Evolutionary conservation across 2,329 filamentous ascomycete species (phyloP).

Genomic region (Amesomyces nigricolor): DNA sequence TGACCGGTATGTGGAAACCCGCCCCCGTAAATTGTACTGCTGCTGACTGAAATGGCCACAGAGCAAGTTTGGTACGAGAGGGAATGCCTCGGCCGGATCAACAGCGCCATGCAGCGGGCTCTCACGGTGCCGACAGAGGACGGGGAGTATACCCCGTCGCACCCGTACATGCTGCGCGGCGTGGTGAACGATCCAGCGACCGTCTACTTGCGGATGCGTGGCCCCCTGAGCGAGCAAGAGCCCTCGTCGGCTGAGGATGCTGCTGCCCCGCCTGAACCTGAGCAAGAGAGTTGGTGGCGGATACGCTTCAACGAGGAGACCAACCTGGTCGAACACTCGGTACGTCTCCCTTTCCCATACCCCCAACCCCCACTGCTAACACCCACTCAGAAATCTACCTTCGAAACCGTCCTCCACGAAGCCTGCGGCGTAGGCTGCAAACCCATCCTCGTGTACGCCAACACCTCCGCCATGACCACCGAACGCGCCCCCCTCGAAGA

Average conservation of each 20-base stretch:
- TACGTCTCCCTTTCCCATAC: slow-evolving; percentile 2
- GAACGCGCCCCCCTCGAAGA: slow-evolving; percentile 24
- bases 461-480: slow-evolving; percentile 28
- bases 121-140: slow-evolving; percentile 23
- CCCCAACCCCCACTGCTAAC: background rate
- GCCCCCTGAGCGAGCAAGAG: slow-evolving; percentile 20
- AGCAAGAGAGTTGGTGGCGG: slow-evolving; percentile 31
- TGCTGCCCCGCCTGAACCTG: background rate
- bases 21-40: background rate
- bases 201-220: slow-evolving; percentile 29
- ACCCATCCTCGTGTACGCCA: slow-evolving; percentile 32
- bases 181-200: slow-evolving; percentile 26
- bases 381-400: slow-evolving; percentile 11
- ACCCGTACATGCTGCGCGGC: slow-evolving; percentile 30
- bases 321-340: slow-evolving; percentile 17
- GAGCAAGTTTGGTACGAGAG: slow-evolving; percentile 10
- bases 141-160: slow-evolving; percentile 26
- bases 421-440: slow-evolving; percentile 17
- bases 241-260: slow-evolving; percentile 8
- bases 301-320: slow-evolving; percentile 15
- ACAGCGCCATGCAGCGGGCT: slow-evolving; percentile 4
- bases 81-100: background rate
- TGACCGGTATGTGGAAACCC: slow-evolving; percentile 16
- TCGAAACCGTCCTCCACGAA: slow-evolving; percentile 21
- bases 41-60: background rate